Evolutionary conservation across 768 basidiomycete genomes (phyloP).

Genomic region (Rhodosporidiobolus odoratus): DNA sequence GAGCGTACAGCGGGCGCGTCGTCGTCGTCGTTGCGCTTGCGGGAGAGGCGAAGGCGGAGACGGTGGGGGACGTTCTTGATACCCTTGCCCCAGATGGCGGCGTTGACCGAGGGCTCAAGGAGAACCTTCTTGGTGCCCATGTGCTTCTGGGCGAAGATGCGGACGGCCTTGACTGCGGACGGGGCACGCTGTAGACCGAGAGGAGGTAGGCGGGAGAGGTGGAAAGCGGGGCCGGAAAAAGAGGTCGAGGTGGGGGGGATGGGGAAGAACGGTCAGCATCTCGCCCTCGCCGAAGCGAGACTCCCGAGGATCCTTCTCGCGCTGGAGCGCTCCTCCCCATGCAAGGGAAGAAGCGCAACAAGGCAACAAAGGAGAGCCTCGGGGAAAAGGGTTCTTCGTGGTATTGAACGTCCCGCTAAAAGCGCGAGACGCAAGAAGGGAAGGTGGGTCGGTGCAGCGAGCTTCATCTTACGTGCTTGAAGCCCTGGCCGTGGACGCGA

Average conservation of each 20-base stretch:
- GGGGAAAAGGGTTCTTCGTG: neutral
- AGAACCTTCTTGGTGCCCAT: conserved; percentile 96
- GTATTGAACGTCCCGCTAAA: neutral
- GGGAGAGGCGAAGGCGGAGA: conserved; percentile 86
- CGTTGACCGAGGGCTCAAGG: conserved; percentile 92
- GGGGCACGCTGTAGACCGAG: conserved; percentile 67
- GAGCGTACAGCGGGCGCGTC: conserved; percentile 95
- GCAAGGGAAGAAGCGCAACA: no score
- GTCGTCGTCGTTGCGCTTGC: conserved; percentile 97
- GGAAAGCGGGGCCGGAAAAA: neutral
- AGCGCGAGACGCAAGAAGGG: neutral
- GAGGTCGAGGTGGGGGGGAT: neutral
- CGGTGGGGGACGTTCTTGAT: conserved; percentile 91
- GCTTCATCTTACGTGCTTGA: conserved; percentile 42
- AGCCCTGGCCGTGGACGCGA: conserved; percentile 37
- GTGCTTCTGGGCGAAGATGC: conserved; percentile 81
- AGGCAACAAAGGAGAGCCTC: neutral
- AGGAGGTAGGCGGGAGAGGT: no score
- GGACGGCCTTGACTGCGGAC: conserved; percentile 88
- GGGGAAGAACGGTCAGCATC: neutral
- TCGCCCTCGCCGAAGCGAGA: conserved; percentile 1
- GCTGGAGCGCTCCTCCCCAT: no score
- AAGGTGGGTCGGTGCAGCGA: neutral
- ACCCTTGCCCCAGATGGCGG: conserved; percentile 80
- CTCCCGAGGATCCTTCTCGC: neutral